Evolutionary conservation across 2,329 filamentous ascomycete species (phyloP), one percentile per base, ranked within the genome.

Genomic region (Xylogone sp.): DNA sequence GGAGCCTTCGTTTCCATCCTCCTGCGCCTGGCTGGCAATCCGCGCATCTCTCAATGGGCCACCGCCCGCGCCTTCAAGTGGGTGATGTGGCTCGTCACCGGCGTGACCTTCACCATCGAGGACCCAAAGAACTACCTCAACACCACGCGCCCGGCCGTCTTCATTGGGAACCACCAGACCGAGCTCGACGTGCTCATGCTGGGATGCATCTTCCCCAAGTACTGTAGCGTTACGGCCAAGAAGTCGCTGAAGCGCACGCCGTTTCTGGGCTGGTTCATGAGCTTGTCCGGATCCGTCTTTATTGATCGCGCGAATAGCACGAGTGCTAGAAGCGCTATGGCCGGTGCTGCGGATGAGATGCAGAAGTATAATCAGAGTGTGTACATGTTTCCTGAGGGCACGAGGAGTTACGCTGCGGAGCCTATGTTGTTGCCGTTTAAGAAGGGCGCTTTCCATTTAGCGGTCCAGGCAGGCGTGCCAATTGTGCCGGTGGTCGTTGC

Each of bases 371-470:
- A 75, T 57, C 88, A 92, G 75, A 88, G 81, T 69, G 88, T 93
- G 61, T 93, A 84, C 74, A 90, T 93, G 73, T 93, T 93, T 70
- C 87, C 88, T 53, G 94, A 99, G 74, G 94, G 94, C 47, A 99
- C 94, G 1, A 82, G 94, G 59, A 95, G 89, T 68, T 96, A 97
- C 73, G 80, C 88, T 52, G 83, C 87, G 62, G 85, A 92, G 50
- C 88, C 94, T 1, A 82, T 79, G 53, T 73, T 99, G 62, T 76
- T 97, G 50, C 89, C 91, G n/a, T 99, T 97, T 79, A 99, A 99
- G 75, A 99, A 99, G 77, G 94, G 94, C 53, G 94, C 93, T 45
- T 99, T 99, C 72, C 93, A 99, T 69, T 79, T 99, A 29, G 94
- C 94, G 44, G 83, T 99, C 19, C 89, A 97, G 76, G 93, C 93